Evolutionary conservation across 2,329 filamentous ascomycete species (phyloP).

Genomic region (Neonectria punicea): DNA sequence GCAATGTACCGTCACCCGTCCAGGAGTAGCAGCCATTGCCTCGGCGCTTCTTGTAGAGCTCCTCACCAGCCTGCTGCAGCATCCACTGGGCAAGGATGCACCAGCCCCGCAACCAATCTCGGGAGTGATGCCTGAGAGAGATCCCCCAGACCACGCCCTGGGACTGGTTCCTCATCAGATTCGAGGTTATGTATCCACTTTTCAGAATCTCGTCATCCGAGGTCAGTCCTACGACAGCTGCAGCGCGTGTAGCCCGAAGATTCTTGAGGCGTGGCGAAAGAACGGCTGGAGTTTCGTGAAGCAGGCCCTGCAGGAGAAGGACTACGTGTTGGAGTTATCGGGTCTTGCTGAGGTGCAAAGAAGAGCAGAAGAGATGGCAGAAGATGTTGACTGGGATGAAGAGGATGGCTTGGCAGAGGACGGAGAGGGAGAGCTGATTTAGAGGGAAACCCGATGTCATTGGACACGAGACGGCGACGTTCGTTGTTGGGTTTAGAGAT

Average conservation of each 20-base stretch:
- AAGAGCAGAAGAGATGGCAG: constrained; percentile 62
- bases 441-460: constrained; percentile 16
- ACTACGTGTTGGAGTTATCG: constrained; percentile 82
- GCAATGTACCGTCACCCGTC: constrained; percentile 96
- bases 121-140: constrained; percentile 60
- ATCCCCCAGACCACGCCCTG: constrained; percentile 68
- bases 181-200: constrained; percentile 79
- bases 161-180: constrained; percentile 83
- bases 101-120: constrained; percentile 62
- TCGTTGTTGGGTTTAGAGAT: neutral
- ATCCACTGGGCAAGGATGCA: constrained; percentile 75
- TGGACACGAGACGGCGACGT: neutral
- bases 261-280: constrained; percentile 73
- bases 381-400: constrained; percentile 70
- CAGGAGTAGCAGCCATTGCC: constrained; percentile 90
- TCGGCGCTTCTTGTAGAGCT: constrained; percentile 92
- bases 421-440: constrained; percentile 66
- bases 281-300: constrained; percentile 83
- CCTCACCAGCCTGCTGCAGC: constrained; percentile 87
- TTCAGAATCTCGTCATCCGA: constrained; percentile 77
- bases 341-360: constrained; percentile 78
- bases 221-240: constrained; percentile 83
- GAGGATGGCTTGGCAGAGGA: constrained; percentile 62
- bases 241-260: constrained; percentile 79
- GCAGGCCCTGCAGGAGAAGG: constrained; percentile 76